Conservation (phyloP, 192 early-diverging fungal species). For the Dissophora ornata region DNA sequence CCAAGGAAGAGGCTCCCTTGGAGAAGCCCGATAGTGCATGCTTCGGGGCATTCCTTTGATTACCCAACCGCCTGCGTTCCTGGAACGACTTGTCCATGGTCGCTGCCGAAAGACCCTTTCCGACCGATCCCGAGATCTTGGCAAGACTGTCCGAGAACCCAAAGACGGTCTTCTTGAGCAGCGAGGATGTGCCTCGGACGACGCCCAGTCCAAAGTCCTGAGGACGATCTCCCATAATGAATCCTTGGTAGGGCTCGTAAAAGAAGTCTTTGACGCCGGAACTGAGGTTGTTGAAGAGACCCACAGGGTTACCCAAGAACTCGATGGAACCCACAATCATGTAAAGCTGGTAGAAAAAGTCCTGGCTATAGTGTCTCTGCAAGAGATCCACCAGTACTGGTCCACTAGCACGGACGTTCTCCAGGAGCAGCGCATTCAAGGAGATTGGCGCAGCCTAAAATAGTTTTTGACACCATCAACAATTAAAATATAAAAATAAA, state of each 20-base stretch:
- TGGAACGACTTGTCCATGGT: conserved; percentile 95
- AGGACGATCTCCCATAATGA: conserved; percentile 93
- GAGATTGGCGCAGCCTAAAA: conserved; percentile 84
- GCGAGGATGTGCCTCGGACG: conserved; percentile 81
- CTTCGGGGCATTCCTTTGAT: conserved; percentile 87
- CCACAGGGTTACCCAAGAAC: conserved; percentile 97
- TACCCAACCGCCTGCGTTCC: conserved; percentile 80
- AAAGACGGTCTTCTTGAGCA: conserved; percentile 95
- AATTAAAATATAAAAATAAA: conserved; percentile 4
- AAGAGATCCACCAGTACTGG: conserved; percentile 83
- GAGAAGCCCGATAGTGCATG: conserved; percentile 92
- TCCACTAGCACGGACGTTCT: conserved; percentile 87
- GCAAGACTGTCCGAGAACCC: conserved; percentile 95
- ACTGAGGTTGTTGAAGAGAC: conserved; percentile 94
- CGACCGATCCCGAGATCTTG: conserved; percentile 95
- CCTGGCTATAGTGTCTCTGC: conserved; percentile 88
- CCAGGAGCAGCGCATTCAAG: conserved; percentile 88
- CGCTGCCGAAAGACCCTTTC: conserved; percentile 95
- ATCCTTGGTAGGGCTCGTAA: conserved; percentile 97
- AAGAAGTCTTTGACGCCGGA: conserved; percentile 96
- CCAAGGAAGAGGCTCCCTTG: conserved; percentile 87
- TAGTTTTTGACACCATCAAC: background rate
- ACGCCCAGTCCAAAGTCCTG: conserved; percentile 95
- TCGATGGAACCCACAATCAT: conserved; percentile 95
- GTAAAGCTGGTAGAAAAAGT: conserved; percentile 88